Evolutionary conservation across 768 basidiomycete genomes (phyloP).

Genomic region (Cystofilobasidium macerans): DNA sequence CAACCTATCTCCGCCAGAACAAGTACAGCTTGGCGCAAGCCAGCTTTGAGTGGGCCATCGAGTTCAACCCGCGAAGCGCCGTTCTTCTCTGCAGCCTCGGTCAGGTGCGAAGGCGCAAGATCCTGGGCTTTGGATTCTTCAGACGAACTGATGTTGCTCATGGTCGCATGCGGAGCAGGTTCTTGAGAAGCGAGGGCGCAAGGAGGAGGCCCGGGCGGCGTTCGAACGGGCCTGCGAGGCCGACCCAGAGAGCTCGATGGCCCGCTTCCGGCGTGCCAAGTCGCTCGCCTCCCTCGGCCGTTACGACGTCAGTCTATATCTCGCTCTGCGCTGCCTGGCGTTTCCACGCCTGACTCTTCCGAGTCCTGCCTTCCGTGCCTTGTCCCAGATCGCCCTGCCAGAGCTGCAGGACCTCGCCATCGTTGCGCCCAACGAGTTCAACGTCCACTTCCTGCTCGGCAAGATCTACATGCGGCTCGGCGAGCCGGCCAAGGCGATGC

Average conservation of each 20-base stretch:
- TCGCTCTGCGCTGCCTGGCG: background rate
- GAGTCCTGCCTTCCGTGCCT: no score
- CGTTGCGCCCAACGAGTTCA: conserved; percentile 85
- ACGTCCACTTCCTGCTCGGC: conserved; percentile 91
- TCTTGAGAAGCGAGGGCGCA: conserved; percentile 72
- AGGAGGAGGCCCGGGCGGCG: conserved; percentile 59
- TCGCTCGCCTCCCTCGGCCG: conserved; percentile 73
- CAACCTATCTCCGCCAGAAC: conserved; percentile 88
- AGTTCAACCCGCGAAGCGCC: conserved; percentile 88
- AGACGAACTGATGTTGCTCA: conserved; percentile 24
- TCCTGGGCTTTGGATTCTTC: conserved; percentile 14
- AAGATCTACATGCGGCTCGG: conserved; percentile 77
- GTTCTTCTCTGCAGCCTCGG: conserved; percentile 94
- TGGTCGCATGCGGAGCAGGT: no score
- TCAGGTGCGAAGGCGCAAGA: no score
- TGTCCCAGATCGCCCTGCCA: conserved; percentile 57
- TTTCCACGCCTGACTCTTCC: no score
- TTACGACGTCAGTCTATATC: conserved; percentile 54
- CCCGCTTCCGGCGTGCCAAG: conserved; percentile 86
- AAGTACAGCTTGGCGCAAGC: conserved; percentile 89
- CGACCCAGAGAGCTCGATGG: conserved; percentile 80
- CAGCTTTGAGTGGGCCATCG: conserved; percentile 82
- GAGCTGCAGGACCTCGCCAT: conserved; percentile 71
- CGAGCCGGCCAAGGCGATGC: conserved; percentile 64
- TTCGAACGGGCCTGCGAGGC: conserved; percentile 71